phyloP scores from a whole-genome alignment of 352 stramenopile genomes.

The Phytophthora fragariaefolia region DNA sequence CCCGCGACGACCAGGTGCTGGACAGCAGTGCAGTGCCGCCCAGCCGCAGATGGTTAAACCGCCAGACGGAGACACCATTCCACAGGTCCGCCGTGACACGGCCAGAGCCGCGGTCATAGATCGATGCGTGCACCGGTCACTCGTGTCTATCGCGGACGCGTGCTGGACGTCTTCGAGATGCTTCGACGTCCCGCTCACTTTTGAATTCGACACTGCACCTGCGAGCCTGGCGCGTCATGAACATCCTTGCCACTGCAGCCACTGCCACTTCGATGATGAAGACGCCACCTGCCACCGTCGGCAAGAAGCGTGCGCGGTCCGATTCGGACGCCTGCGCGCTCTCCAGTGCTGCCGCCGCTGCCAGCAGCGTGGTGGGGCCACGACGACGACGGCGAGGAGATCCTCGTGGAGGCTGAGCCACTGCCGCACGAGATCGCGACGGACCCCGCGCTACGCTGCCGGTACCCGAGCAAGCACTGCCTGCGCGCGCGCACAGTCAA shows the following conservation, averaged over 20 bases:
- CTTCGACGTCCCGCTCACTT: slow-evolving; percentile 17
- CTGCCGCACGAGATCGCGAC: slow-evolving; percentile 47
- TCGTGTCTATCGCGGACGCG: slow-evolving; percentile 19
- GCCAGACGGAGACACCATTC: slow-evolving; percentile 19
- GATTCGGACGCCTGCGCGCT: not conserved
- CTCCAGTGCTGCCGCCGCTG: not conserved
- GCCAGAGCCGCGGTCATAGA: slow-evolving; percentile 10
- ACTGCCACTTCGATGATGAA: not conserved
- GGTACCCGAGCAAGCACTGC: slow-evolving; percentile 64
- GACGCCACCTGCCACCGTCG: slow-evolving; percentile 3
- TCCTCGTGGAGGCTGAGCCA: slow-evolving; percentile 43
- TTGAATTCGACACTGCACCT: slow-evolving; percentile 29
- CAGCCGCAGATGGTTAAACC: slow-evolving; percentile 12
- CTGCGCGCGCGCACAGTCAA: slow-evolving; percentile 62
- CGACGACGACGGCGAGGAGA: slow-evolving; percentile 42
- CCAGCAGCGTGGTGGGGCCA: slow-evolving; percentile 9
- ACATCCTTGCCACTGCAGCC: not conserved
- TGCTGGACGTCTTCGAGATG: not conserved
- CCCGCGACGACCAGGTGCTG: not conserved
- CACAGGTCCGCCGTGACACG: slow-evolving; percentile 20
- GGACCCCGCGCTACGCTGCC: slow-evolving; percentile 48
- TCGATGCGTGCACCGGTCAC: slow-evolving; percentile 26
- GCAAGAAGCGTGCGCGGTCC: slow-evolving; percentile 25
- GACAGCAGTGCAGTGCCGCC: slow-evolving; percentile 6
- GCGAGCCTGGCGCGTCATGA: slow-evolving; percentile 1